A percentile compares a stretch with the other conserved stretches of the same genome.
phyloP scores from a whole-genome alignment of 2,329 filamentous ascomycete genomes.

The Monascus ruber region DNA sequence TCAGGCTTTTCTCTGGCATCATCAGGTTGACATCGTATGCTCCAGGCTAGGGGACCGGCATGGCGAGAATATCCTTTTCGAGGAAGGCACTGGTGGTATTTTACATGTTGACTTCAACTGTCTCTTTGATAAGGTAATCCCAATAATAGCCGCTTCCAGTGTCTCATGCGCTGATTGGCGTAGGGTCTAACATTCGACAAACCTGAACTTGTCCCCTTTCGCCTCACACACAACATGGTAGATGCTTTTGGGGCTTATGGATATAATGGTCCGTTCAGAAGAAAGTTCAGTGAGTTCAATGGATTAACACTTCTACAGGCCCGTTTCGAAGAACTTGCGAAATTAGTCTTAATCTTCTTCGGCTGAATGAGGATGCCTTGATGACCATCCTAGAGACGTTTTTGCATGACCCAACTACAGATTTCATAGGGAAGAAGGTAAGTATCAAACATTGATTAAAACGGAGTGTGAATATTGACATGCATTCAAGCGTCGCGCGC shows the following conservation, averaged over 20 bases:
- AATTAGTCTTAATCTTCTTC: constrained; percentile 68
- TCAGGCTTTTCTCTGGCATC: background rate
- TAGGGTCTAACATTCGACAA: constrained; percentile 81
- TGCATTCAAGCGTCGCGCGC: constrained; percentile 36
- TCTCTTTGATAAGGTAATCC: constrained; percentile 71
- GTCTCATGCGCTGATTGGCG: constrained; percentile 6
- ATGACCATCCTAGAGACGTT: constrained; percentile 98
- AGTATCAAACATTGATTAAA: constrained; percentile 3
- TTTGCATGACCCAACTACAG: constrained; percentile 89
- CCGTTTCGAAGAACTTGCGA: constrained; percentile 88
- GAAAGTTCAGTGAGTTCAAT: background rate
- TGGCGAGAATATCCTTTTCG: constrained; percentile 91
- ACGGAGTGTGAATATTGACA: background rate
- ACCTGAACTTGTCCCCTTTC: constrained; percentile 89
- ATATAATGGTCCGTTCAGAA: constrained; percentile 51
- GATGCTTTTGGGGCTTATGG: constrained; percentile 93
- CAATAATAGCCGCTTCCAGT: background rate
- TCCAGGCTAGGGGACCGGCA: constrained; percentile 75
- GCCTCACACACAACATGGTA: constrained; percentile 96
- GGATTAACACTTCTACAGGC: constrained; percentile 26
- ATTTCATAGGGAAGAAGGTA: constrained; percentile 67
- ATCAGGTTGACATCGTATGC: constrained; percentile 2
- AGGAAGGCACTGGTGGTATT: constrained; percentile 84
- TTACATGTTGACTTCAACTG: constrained; percentile 99
- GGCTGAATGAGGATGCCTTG: constrained; percentile 87